Conservation (phyloP, 306 rosid species). For the Cucurbita maxima region DNA sequence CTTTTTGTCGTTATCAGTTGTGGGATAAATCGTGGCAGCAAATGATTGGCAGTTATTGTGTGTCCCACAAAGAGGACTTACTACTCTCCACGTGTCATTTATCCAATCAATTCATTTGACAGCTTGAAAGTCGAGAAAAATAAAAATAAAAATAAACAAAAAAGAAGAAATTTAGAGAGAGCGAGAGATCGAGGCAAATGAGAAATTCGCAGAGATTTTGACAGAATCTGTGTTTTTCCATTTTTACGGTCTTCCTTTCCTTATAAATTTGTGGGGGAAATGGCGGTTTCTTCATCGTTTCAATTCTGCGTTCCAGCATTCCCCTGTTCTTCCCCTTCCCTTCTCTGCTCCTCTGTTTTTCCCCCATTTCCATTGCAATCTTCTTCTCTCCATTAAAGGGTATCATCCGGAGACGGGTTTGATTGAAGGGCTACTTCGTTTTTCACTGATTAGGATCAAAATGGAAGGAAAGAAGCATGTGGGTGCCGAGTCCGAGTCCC, state of each 20-base stretch:
- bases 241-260: conserved; percentile 4
- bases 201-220: neutral
- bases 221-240: neutral
- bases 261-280: conserved; percentile 23
- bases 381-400: conserved; percentile 10
- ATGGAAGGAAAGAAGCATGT: conserved; percentile 53
- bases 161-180: neutral
- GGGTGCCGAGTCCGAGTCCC: neutral
- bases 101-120: conserved; percentile 4
- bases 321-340: conserved; percentile 42
- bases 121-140: neutral
- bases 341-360: neutral
- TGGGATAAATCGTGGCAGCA: conserved; percentile 20
- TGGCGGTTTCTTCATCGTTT: conserved; percentile 21
- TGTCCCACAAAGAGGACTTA: conserved; percentile 13
- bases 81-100: conserved; percentile 18
- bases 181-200: conserved; percentile 2
- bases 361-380: neutral
- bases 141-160: neutral
- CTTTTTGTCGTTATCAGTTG: conserved; percentile 13
- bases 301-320: conserved; percentile 9
- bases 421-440: neutral
- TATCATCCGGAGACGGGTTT: fast-evolving
- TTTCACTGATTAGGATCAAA: neutral
- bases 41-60: conserved; percentile 3